Evolutionary conservation across 257 asterid genomes (phyloP).

Genomic region (Solanum bukasovii): DNA sequence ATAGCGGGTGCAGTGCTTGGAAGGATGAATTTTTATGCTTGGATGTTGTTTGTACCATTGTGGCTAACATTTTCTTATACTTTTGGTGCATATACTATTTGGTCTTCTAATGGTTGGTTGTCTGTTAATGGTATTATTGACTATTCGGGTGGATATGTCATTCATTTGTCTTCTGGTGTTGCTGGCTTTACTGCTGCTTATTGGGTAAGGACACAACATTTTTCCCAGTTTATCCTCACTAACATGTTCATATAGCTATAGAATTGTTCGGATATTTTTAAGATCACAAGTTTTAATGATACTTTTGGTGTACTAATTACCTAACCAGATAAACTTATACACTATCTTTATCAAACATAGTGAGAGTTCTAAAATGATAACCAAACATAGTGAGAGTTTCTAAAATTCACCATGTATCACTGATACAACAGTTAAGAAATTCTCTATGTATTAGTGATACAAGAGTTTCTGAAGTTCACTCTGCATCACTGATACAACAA

Average conservation of each 20-base stretch:
- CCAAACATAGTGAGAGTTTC: neutral
- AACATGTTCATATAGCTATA: neutral
- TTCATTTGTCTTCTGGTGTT: conserved; percentile 63
- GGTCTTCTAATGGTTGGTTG: conserved; percentile 50
- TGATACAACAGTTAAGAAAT: neutral
- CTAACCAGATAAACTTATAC: neutral
- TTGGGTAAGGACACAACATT: conserved; percentile 26
- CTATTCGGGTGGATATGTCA: conserved; percentile 64
- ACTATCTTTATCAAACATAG: neutral
- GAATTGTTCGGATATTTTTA: neutral
- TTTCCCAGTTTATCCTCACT: neutral
- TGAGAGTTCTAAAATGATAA: neutral
- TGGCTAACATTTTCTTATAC: conserved; percentile 70
- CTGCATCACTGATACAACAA: neutral
- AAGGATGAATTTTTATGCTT: conserved; percentile 58
- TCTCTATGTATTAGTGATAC: neutral
- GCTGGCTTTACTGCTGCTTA: conserved; percentile 75
- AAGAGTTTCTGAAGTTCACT: neutral
- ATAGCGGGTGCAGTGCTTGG: conserved; percentile 62
- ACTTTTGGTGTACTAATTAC: neutral
- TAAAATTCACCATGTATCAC: too few species aligned
- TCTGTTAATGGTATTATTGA: conserved; percentile 35
- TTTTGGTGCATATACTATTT: conserved; percentile 52
- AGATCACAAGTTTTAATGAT: neutral
- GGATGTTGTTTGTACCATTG: conserved; percentile 67